Evolutionary conservation across 179 eudicot species (phyloP), one percentile per base, ranked within the genome.

Genomic region (Amaranthus tricolor): DNA sequence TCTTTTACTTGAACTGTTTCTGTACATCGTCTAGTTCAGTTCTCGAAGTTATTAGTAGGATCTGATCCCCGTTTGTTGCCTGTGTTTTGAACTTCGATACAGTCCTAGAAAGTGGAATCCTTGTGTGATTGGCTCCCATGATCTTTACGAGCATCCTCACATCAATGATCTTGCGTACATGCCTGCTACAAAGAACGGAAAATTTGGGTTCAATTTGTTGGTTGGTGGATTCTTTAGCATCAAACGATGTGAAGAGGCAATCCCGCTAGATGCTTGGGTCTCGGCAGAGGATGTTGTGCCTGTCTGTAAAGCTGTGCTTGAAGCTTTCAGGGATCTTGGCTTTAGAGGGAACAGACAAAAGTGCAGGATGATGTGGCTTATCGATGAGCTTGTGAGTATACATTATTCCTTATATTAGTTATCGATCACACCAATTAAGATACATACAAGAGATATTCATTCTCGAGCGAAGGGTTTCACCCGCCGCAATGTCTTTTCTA

Each of bases 101-200:
- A 94, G 97, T 89, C 99, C 99, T 17, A 87, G 99, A 87, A 93
- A 93, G 83, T 95, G 99, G 99, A 95, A 95, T 83, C 92, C 86
- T 77, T 93, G 95, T 71, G 99, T 95, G 7, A 86, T 95, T 63
- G 99, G 99, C 4, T 87, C 99, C 15, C 97, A 95, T 66, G 98
- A 95, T 81, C 91, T 95, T 2, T 95, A 84, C 71, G 99, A 93
- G 84, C 99, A 95, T 77, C 99, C 97, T 45, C 98, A 94, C 82
- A 94, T 94, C 51, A 94, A 94, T 58, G 98, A 94, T 77, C 93
- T 94, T 68, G 96, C 98, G 15, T 94, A 94, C 84, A 92, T 94
- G 94, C 98, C 98, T 3, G 98, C 97, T 5, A 90, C 78, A 3
- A 95, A 93, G 78, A 58, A 91, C 70, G 98, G 99, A 5, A 80